Evolutionary conservation across 768 basidiomycete species (phyloP).

Genomic region (Tricholoma sp.): DNA sequence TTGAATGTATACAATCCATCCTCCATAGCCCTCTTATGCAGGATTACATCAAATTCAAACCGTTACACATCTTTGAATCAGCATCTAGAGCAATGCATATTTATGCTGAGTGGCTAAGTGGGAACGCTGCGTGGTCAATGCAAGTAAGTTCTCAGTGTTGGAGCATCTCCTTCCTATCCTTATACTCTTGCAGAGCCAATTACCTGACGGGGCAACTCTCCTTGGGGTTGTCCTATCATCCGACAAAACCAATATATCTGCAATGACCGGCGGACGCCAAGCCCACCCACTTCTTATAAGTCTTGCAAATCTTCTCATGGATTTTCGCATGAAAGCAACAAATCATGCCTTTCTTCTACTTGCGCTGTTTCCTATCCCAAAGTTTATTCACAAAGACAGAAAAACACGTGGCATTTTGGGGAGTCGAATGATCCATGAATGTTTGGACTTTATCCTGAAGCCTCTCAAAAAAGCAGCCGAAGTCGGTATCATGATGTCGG

Average conservation of each 20-base stretch:
- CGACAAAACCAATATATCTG: slow-evolving; percentile 16
- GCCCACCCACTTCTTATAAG: slow-evolving; percentile 13
- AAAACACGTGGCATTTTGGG: slow-evolving; percentile 19
- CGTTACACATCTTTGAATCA: slow-evolving; percentile 11
- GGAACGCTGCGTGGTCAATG: slow-evolving; percentile 19
- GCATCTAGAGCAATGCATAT: slow-evolving; percentile 9
- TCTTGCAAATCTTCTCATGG: slow-evolving; percentile 11
- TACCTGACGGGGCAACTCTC: slow-evolving; percentile 13
- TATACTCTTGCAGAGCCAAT: slow-evolving; percentile 7
- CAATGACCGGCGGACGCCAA: slow-evolving; percentile 10
- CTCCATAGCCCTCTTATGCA: slow-evolving; percentile 19
- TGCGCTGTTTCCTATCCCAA: slow-evolving; percentile 16
- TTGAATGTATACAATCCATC: no score
- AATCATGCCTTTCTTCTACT: slow-evolving; percentile 15
- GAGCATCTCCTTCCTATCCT: neutral
- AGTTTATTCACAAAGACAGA: slow-evolving; percentile 4
- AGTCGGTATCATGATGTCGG: slow-evolving; percentile 23
- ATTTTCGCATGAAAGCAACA: slow-evolving; percentile 10
- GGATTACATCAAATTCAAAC: slow-evolving; percentile 17
- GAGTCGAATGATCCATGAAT: slow-evolving; percentile 21
- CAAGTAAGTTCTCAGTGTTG: slow-evolving; percentile 9
- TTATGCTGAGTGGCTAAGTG: slow-evolving; percentile 19
- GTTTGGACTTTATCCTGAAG: slow-evolving; percentile 23
- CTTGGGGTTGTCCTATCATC: slow-evolving; percentile 14
- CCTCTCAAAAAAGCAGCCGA: slow-evolving; percentile 26